A percentile compares a stretch with the other conserved stretches of the same genome.
These are phyloP conservation scores for Gossypium raimondii DNA, from an alignment of 345 rosid genomes.

Conservation along the genomic window DNA sequence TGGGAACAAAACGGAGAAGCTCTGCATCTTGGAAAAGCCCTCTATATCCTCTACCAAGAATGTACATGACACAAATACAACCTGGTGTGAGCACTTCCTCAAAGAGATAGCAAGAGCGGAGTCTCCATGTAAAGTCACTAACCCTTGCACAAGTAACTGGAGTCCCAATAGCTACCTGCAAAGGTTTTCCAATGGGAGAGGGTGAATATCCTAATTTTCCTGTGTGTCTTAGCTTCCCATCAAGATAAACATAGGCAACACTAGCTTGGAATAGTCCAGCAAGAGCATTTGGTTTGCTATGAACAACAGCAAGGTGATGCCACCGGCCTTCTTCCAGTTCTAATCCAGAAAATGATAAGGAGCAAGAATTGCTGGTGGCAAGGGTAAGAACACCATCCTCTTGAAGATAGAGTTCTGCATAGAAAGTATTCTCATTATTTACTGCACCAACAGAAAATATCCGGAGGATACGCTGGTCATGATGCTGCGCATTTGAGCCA, in stretches of 20 bases:
- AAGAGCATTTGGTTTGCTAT: slow-evolving; percentile 99
- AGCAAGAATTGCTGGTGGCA: slow-evolving; percentile 89
- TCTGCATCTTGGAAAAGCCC: slow-evolving; percentile 96
- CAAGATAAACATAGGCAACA: slow-evolving; percentile 88
- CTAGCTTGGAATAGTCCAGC: slow-evolving; percentile 99
- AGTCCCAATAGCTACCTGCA: slow-evolving; percentile 94
- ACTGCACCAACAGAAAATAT: slow-evolving; percentile 93
- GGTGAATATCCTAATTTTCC: slow-evolving; percentile 98
- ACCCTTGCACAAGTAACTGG: slow-evolving; percentile 73
- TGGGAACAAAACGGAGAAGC: slow-evolving; percentile 91
- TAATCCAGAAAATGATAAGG: slow-evolving; percentile 88
- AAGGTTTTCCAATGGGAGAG: slow-evolving; percentile 88
- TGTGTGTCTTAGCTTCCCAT: slow-evolving; percentile 95
- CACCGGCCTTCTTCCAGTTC: slow-evolving; percentile 94
- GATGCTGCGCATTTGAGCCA: slow-evolving; percentile 45
- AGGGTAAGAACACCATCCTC: slow-evolving; percentile 93
- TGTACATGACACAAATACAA: slow-evolving; percentile 92
- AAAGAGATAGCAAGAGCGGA: slow-evolving; percentile 93
- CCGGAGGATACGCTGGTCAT: slow-evolving; percentile 62
- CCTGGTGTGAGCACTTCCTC: slow-evolving; percentile 99
- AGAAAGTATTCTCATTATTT: slow-evolving; percentile 56
- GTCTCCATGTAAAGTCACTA: slow-evolving; percentile 83
- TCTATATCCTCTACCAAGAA: slow-evolving; percentile 96
- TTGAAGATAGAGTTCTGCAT: slow-evolving; percentile 88
- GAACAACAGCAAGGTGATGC: slow-evolving; percentile 99